A percentile compares a stretch with the other conserved stretches of the same genome.
Evolutionary conservation across 257 asterid genomes (phyloP).

Genomic region (Solanum lycopersicoides): DNA sequence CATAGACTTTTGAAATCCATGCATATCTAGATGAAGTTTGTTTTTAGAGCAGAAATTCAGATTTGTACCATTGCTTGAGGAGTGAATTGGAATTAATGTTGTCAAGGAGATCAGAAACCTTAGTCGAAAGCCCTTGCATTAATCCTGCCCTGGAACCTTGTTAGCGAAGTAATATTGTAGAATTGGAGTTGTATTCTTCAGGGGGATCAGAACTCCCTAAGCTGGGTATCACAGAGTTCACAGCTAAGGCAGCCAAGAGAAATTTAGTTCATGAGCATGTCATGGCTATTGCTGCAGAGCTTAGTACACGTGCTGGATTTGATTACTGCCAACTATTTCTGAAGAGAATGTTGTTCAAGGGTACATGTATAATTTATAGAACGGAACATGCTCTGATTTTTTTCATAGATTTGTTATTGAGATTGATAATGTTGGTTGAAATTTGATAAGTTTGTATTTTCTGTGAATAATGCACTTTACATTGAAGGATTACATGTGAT

Average conservation of each 20-base stretch:
- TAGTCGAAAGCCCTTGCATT: not conserved
- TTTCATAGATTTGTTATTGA: not conserved
- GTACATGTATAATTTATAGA: not conserved
- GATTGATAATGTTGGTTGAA: not conserved
- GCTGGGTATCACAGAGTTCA: not conserved
- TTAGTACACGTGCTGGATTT: not conserved
- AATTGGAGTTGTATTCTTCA: not conserved
- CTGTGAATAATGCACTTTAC: not conserved
- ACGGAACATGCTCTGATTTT: not conserved
- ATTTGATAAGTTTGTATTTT: not conserved
- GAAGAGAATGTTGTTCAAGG: not conserved
- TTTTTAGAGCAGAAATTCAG: not conserved
- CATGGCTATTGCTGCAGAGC: not conserved
- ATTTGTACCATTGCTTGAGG: not conserved
- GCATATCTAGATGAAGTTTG: not conserved
- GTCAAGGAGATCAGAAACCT: not conserved
- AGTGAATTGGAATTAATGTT: not conserved
- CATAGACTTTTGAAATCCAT: not conserved
- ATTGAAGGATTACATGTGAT: not conserved
- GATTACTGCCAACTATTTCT: not conserved
- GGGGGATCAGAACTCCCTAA: not conserved
- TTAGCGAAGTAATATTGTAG: not conserved
- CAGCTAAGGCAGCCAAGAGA: not conserved
- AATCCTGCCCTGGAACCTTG: not conserved
- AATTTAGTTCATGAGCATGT: not conserved